These are phyloP conservation scores for Penicillium expansum DNA, from an alignment of 2,329 filamentous ascomycete species.

Conservation along the genomic window DNA sequence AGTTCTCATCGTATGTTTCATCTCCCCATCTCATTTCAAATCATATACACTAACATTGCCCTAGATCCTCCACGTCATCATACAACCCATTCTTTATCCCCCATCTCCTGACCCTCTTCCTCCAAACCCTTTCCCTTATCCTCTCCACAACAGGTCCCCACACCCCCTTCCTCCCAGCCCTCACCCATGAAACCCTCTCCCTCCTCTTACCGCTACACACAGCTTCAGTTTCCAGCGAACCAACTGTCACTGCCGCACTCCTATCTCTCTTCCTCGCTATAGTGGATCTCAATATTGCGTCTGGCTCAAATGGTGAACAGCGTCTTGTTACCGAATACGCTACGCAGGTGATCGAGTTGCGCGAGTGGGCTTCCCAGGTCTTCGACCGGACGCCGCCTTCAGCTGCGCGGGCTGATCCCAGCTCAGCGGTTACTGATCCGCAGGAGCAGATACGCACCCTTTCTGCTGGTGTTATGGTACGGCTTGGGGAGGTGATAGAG, in stretches of 20 bases:
- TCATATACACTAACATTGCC: constrained; percentile 8
- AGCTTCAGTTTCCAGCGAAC: constrained; percentile 55
- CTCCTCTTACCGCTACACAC: constrained; percentile 70
- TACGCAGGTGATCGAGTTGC: constrained; percentile 76
- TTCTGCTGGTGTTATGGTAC: constrained; percentile 78
- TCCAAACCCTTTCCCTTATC: constrained; percentile 82
- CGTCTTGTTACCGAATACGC: constrained; percentile 71
- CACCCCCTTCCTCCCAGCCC: constrained; percentile 69
- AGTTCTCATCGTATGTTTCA: constrained; percentile 48
- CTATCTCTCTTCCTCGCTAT: constrained; percentile 76
- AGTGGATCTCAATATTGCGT: constrained; percentile 69
- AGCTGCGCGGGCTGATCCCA: constrained; percentile 59
- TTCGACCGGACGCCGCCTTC: constrained; percentile 59
- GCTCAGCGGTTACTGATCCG: constrained; percentile 50
- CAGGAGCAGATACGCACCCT: constrained; percentile 49
- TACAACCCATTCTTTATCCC: constrained; percentile 68
- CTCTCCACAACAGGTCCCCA: constrained; percentile 80
- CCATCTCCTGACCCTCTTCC: constrained; percentile 71
- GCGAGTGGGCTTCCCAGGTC: constrained; percentile 77
- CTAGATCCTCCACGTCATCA: constrained; percentile 35
- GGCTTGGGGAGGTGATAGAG: constrained; percentile 76
- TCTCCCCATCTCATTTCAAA: not conserved
- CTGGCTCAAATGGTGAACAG: constrained; percentile 55
- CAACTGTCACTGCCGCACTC: constrained; percentile 68
- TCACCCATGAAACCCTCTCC: constrained; percentile 81